These are phyloP conservation scores for Fraxinus ornus DNA, from an alignment of 305 asterid species.

Conservation along the genomic window DNA sequence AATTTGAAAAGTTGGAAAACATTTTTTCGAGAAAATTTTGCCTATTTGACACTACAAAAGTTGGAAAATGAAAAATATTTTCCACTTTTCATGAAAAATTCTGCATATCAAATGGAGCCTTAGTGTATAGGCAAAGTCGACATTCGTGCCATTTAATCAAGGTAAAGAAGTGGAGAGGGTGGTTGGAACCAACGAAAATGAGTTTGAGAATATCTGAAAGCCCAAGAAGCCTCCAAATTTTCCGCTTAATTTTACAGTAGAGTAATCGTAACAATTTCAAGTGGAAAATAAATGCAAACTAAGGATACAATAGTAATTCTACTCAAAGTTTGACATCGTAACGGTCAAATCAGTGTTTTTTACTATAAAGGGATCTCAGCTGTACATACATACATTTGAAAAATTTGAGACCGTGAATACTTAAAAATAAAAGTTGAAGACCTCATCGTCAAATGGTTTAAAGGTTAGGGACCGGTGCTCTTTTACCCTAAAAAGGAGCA, in stretches of 20 bases:
- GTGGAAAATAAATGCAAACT: background rate
- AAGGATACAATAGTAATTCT: background rate
- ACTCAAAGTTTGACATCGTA: background rate
- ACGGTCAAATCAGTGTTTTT: background rate
- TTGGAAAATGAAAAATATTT: no score
- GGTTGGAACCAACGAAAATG: slow-evolving; percentile 71
- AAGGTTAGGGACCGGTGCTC: background rate
- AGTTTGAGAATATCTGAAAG: slow-evolving; percentile 63
- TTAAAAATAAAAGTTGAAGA: background rate
- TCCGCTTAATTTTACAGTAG: slow-evolving; percentile 46
- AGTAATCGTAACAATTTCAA: background rate
- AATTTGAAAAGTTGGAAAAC: no score
- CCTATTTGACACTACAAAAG: no score
- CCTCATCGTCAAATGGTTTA: background rate
- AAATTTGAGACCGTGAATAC: background rate
- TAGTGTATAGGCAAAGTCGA: slow-evolving; percentile 57
- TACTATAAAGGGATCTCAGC: background rate
- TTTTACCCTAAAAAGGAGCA: background rate
- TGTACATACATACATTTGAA: background rate
- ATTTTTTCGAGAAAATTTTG: no score
- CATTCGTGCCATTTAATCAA: slow-evolving; percentile 77
- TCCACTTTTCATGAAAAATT: no score
- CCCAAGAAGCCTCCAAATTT: slow-evolving; percentile 76
- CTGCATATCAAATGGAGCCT: no score
- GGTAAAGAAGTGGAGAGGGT: slow-evolving; percentile 78